These are phyloP conservation scores for Onygenales sp. DNA, from an alignment of 2,329 filamentous ascomycete genomes.

Conservation along the genomic window DNA sequence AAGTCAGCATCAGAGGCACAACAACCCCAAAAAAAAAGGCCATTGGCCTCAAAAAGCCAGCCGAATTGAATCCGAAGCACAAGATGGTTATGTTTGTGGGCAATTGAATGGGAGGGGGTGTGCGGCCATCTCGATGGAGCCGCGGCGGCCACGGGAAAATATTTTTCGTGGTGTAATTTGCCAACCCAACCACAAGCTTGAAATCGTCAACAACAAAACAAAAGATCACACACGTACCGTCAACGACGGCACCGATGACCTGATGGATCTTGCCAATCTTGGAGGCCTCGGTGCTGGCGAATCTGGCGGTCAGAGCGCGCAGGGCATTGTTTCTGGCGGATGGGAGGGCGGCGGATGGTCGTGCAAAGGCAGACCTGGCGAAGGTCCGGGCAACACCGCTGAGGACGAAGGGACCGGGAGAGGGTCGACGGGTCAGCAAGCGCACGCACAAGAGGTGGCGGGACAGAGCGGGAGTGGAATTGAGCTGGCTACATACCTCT, in stretches of 20 bases:
- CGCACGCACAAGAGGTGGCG: background rate
- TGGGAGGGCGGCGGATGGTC: slow-evolving; percentile 45
- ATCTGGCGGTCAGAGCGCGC: slow-evolving; percentile 51
- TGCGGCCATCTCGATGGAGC: slow-evolving; percentile 21
- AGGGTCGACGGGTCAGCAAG: slow-evolving; percentile 7
- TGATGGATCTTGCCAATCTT: slow-evolving; percentile 58
- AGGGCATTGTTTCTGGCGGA: slow-evolving; percentile 46
- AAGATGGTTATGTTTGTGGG: no score
- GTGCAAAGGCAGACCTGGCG: slow-evolving; percentile 50
- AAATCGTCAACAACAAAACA: background rate
- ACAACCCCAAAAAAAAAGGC: slow-evolving; percentile 3
- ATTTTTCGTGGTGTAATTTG: slow-evolving; percentile 27
- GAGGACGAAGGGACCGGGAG: slow-evolving; percentile 3
- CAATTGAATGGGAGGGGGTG: no score
- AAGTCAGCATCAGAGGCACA: slow-evolving; percentile 17
- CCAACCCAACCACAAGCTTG: background rate
- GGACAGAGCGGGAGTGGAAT: background rate
- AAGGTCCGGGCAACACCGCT: slow-evolving; percentile 59
- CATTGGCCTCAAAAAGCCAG: background rate
- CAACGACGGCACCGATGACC: slow-evolving; percentile 98
- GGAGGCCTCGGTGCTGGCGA: slow-evolving; percentile 49
- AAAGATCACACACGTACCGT: slow-evolving; percentile 57
- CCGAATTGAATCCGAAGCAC: no score
- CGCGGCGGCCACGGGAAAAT: slow-evolving; percentile 28
- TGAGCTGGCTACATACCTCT: slow-evolving; percentile 42